Conservation (phyloP, 2,329 filamentous ascomycete species). For the Colletotrichum caudatum region DNA sequence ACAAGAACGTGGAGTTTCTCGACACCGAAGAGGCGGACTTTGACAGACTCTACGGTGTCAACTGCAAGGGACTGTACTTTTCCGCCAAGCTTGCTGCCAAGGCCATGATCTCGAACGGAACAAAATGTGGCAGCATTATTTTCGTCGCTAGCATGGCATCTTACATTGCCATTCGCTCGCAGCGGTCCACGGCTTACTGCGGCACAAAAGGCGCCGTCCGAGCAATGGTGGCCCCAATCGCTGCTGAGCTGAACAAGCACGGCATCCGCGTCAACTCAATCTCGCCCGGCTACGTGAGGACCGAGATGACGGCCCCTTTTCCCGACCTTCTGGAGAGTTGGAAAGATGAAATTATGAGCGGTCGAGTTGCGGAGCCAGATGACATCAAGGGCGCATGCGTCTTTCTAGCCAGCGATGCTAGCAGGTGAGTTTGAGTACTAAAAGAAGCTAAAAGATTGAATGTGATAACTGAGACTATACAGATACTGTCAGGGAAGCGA, state of each 20-base stretch:
- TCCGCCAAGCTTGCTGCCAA: constrained; percentile 61
- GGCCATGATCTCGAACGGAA: constrained; percentile 64
- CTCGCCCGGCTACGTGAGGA: constrained; percentile 40
- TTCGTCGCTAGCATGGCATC: constrained; percentile 66
- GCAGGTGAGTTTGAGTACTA: constrained; percentile 51
- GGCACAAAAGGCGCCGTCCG: constrained; percentile 40
- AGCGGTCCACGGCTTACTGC: constrained; percentile 54
- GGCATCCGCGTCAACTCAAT: constrained; percentile 39
- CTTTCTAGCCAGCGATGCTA: constrained; percentile 62
- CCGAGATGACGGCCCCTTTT: constrained; percentile 51
- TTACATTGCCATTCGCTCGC: constrained; percentile 62
- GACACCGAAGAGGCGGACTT: constrained; percentile 32
- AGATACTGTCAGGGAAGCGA: background rate
- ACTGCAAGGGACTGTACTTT: constrained; percentile 48
- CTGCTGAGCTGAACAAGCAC: constrained; percentile 29
- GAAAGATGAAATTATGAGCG: constrained; percentile 63
- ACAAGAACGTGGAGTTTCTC: constrained; percentile 32
- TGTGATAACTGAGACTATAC: background rate
- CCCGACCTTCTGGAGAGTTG: constrained; percentile 60
- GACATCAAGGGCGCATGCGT: constrained; percentile 63
- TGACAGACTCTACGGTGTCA: constrained; percentile 29
- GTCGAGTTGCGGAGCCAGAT: constrained; percentile 60
- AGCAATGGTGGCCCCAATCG: constrained; percentile 39
- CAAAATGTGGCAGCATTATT: constrained; percentile 64
- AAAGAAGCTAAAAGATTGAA: background rate